phyloP scores from a whole-genome alignment of 164 flowering plant genomes.

The Warburgia ugandensis region DNA sequence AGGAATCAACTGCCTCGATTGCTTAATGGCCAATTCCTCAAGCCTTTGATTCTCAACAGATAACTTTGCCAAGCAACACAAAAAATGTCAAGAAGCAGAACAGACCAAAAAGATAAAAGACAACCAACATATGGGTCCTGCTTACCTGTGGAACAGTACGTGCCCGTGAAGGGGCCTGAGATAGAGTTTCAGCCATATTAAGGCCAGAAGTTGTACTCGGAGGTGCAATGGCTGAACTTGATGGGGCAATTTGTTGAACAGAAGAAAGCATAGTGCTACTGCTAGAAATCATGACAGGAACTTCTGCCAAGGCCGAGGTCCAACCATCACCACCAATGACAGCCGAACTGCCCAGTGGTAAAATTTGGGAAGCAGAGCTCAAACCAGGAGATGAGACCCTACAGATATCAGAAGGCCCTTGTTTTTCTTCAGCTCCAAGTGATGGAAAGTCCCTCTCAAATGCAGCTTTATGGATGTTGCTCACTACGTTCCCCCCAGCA shows the following conservation, averaged over 20 bases:
- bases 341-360: constrained; percentile 51
- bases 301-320: constrained; percentile 85
- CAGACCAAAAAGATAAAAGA: neutral
- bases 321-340: constrained; percentile 69
- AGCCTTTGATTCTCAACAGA: constrained; percentile 67
- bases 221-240: constrained; percentile 21
- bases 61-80: constrained; percentile 27
- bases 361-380: constrained; percentile 41
- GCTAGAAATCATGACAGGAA: constrained; percentile 45
- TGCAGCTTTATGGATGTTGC: constrained; percentile 34
- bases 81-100: constrained; percentile 2
- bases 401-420: constrained; percentile 39
- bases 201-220: constrained; percentile 40
- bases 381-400: constrained; percentile 70
- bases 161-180: constrained; percentile 58
- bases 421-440: constrained; percentile 65
- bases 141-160: constrained; percentile 64
- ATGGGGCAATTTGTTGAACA: constrained; percentile 31
- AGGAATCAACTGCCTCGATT: constrained; percentile 78
- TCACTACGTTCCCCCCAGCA: constrained; percentile 21
- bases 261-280: constrained; percentile 25
- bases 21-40: constrained; percentile 77
- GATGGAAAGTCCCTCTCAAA: constrained; percentile 66
- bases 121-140: neutral
- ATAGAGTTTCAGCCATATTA: constrained; percentile 92